phyloP scores from a whole-genome alignment of 352 stramenopile genomes.

The Proteromonas lacertae region DNA sequence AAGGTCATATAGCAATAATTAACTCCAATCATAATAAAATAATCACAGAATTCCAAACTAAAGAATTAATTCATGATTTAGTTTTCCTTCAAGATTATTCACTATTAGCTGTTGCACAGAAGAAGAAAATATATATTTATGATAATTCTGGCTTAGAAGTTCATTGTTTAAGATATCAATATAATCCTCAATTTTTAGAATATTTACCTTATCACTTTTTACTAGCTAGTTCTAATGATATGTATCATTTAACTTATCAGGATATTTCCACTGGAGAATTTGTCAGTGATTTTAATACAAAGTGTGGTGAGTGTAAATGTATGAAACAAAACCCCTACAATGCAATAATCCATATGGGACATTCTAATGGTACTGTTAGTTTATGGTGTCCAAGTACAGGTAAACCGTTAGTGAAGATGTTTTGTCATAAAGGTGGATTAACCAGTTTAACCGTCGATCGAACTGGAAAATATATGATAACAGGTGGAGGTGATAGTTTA shows the following conservation, averaged over 20 bases:
- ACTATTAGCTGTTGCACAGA: constrained; percentile 75
- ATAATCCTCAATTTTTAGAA: constrained; percentile 52
- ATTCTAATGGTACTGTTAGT: constrained; percentile 83
- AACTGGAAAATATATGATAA: constrained; percentile 74
- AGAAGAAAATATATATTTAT: constrained; percentile 95
- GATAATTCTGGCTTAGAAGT: constrained; percentile 76
- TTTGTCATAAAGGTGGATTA: constrained; percentile 73
- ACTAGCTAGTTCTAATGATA: constrained; percentile 62
- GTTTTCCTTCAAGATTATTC: constrained; percentile 85
- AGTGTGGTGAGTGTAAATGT: constrained; percentile 47
- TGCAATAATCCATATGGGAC: constrained; percentile 69
- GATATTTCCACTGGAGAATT: constrained; percentile 72
- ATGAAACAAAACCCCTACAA: constrained; percentile 83
- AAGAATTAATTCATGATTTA: constrained; percentile 66
- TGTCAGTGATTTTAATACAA: constrained; percentile 50
- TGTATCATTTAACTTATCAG: constrained; percentile 46
- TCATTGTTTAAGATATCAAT: constrained; percentile 63
- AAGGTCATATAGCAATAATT: constrained; percentile 71
- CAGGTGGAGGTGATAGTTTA: constrained; percentile 55
- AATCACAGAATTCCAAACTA: constrained; percentile 25
- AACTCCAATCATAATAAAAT: constrained; percentile 43
- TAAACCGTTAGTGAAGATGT: constrained; percentile 73
- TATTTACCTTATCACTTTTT: constrained; percentile 96
- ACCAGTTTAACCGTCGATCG: constrained; percentile 56
- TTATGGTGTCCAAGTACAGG: constrained; percentile 72